Evolutionary conservation across 768 basidiomycete species (phyloP).

Genomic region (Mycena rosella): DNA sequence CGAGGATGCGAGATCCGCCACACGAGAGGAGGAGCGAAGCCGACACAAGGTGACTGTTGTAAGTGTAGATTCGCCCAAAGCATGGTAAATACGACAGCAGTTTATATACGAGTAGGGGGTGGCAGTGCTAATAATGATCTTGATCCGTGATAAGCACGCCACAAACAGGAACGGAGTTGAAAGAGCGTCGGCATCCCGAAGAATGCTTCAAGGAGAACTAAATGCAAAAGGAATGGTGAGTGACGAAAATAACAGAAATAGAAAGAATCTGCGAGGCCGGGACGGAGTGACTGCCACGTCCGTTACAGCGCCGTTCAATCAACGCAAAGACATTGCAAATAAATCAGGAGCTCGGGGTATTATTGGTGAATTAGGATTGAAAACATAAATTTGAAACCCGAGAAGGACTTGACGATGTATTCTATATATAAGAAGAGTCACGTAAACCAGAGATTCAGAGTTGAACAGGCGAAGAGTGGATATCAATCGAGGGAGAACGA

Average conservation of each 20-base stretch:
- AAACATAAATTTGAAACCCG: too few relatives aligned
- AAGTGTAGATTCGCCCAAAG: conserved; percentile 1
- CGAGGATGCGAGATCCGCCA: conserved; percentile 1
- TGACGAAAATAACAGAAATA: background rate
- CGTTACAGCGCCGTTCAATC: too few relatives aligned
- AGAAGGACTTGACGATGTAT: too few relatives aligned
- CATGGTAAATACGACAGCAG: background rate
- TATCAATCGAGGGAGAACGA: too few relatives aligned
- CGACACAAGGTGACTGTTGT: conserved; percentile 1
- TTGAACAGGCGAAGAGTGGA: too few relatives aligned
- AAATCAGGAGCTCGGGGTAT: too few relatives aligned
- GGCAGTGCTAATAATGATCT: conserved; percentile 9
- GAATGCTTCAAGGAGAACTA: background rate
- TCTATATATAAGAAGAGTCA: too few relatives aligned
- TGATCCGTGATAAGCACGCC: background rate
- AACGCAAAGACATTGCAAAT: too few relatives aligned
- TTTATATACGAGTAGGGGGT: conserved; percentile 3
- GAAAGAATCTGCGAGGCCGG: background rate
- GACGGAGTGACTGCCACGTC: background rate
- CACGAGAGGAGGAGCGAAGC: background rate
- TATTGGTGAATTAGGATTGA: too few relatives aligned
- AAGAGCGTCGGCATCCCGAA: background rate
- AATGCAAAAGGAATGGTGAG: conserved; percentile 5
- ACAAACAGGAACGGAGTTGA: conserved; percentile 1
- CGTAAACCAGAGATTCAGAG: too few relatives aligned